Conservation (phyloP, 2,329 filamentous ascomycete species). For the Aspergillus sergii region DNA sequence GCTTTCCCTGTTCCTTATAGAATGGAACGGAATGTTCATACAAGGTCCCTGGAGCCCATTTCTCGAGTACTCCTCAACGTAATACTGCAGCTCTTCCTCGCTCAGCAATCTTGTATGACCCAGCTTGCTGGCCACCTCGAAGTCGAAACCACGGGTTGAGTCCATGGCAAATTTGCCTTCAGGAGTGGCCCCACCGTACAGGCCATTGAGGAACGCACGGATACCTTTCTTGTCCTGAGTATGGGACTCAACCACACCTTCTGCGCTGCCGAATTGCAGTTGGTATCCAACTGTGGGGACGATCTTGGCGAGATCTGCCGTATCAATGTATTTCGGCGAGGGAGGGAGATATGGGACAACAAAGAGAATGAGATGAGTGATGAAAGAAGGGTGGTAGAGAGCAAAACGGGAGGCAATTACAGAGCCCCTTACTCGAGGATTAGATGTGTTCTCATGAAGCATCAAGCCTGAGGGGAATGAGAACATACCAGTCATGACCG, state of each 20-base stretch:
- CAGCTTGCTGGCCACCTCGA: conserved; percentile 1
- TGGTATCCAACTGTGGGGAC: conserved; percentile 7
- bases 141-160: conserved; percentile 1
- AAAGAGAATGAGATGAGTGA: conserved; percentile 11
- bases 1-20: background rate
- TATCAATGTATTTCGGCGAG: conserved; percentile 1
- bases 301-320: background rate
- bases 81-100: conserved; percentile 8
- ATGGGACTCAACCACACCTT: conserved; percentile 8
- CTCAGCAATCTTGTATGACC: conserved; percentile 1
- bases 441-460: background rate
- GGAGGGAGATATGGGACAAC: conserved; percentile 9
- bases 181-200: conserved; percentile 9
- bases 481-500: conserved; percentile 10
- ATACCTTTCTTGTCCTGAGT: conserved; percentile 7
- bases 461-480: background rate
- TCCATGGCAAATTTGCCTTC: conserved; percentile 10
- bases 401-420: conserved; percentile 9
- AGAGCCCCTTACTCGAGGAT: conserved; percentile 2
- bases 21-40: background rate
- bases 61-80: conserved; percentile 9
- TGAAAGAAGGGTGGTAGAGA: conserved; percentile 5
- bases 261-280: conserved; percentile 8
- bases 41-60: conserved; percentile 9
- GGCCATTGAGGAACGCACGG: conserved; percentile 5